Evolutionary conservation across 2,329 filamentous ascomycete genomes (phyloP).

Genomic region (Aschersonia sp.): DNA sequence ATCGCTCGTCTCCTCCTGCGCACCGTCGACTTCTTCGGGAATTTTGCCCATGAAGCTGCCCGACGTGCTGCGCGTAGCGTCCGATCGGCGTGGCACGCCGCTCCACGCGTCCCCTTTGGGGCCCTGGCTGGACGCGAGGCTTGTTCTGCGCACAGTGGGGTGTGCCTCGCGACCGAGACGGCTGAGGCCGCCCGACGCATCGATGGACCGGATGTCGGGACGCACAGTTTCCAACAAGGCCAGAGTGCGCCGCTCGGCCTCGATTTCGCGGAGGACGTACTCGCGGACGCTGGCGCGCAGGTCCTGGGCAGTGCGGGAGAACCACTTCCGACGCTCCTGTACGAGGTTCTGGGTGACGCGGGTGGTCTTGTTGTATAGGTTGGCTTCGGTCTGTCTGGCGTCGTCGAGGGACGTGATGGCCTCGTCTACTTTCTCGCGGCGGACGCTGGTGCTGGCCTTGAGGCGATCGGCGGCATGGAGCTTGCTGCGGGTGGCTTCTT

Average conservation of each 20-base stretch:
- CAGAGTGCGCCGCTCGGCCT: conserved; percentile 82
- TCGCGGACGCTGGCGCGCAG: conserved; percentile 74
- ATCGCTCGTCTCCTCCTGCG: conserved; percentile 21
- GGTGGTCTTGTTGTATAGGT: conserved; percentile 73
- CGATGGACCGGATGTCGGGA: conserved; percentile 85
- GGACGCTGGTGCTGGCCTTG: conserved; percentile 74
- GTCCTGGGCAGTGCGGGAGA: conserved; percentile 72
- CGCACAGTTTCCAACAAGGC: conserved; percentile 88
- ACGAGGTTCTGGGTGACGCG: conserved; percentile 82
- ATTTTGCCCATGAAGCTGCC: conserved; percentile 54
- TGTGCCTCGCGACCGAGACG: conserved; percentile 81
- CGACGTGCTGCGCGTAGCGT: conserved; percentile 66
- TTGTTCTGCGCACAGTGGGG: conserved; percentile 58
- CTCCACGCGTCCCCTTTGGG: conserved; percentile 98
- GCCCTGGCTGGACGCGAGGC: conserved; percentile 76
- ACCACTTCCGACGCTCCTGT: conserved; percentile 83
- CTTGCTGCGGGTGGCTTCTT: conserved; percentile 71
- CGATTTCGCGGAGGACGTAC: conserved; percentile 88
- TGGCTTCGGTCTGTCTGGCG: conserved; percentile 66
- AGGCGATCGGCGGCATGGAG: conserved; percentile 77
- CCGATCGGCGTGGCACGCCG: conserved; percentile 71
- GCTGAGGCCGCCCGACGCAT: conserved; percentile 78
- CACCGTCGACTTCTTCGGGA: conserved; percentile 43
- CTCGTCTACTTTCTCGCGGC: conserved; percentile 92
- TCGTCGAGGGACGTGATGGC: conserved; percentile 87